phyloP scores from a whole-genome alignment of 805 yeast genomes.

The Kodamaea lidongshanica region DNA sequence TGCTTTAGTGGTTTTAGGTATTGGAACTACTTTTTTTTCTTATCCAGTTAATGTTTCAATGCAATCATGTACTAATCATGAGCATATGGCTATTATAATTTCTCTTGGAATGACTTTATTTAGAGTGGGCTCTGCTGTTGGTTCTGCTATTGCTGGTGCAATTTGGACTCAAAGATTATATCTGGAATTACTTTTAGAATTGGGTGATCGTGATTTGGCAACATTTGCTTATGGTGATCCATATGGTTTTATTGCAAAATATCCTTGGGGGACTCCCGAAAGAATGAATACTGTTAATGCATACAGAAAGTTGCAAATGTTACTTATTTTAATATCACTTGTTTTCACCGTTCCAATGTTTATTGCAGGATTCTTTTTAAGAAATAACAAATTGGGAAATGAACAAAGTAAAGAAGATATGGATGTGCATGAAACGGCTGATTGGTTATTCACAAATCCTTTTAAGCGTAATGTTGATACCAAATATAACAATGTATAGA shows the following conservation, averaged over 20 bases:
- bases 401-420: slow-evolving; percentile 11
- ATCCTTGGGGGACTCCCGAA: slow-evolving; percentile 9
- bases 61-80: slow-evolving; percentile 14
- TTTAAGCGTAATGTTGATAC: too few relatives aligned
- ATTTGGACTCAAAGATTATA: slow-evolving; percentile 15
- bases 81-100: slow-evolving; percentile 15
- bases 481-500: too few relatives aligned
- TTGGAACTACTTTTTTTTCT: slow-evolving; percentile 18
- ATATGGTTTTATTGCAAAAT: slow-evolving; percentile 7
- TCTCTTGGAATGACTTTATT: slow-evolving; percentile 12
- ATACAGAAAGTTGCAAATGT: slow-evolving; percentile 9
- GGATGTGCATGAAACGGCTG: too few relatives aligned
- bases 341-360: slow-evolving; percentile 11
- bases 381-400: slow-evolving; percentile 8
- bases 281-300: slow-evolving; percentile 8
- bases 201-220: slow-evolving; percentile 17
- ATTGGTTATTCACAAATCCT: too few relatives aligned
- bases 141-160: slow-evolving; percentile 17
- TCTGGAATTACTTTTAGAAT: slow-evolving; percentile 43
- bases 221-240: slow-evolving; percentile 8
- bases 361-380: slow-evolving; percentile 8
- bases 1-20: slow-evolving; percentile 14
- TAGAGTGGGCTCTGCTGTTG: slow-evolving; percentile 17
- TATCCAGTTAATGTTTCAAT: slow-evolving; percentile 14
- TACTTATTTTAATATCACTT: slow-evolving; percentile 6